These are phyloP conservation scores for Podaxis sp. DNA, from an alignment of 768 basidiomycete genomes.

Conservation along the genomic window DNA sequence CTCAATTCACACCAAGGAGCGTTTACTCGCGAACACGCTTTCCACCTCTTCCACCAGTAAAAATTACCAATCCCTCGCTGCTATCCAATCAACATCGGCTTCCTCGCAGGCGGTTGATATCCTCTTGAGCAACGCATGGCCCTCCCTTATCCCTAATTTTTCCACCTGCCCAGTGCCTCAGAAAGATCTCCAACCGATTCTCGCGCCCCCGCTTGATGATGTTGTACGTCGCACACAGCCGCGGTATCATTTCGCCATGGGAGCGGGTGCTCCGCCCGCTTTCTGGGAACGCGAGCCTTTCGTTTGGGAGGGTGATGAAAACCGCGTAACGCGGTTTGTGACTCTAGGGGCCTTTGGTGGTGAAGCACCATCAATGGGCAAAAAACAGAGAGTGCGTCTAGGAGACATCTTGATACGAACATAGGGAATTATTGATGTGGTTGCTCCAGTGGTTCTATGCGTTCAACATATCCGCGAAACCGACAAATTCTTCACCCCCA, in stretches of 20 bases:
- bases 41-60: conserved; percentile 47
- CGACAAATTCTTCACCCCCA: conserved; percentile 41
- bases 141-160: conserved; percentile 59
- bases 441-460: conserved; percentile 92
- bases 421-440: background rate
- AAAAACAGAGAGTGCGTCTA: conserved; percentile 80
- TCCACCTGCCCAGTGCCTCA: conserved; percentile 54
- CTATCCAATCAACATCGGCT: conserved; percentile 61
- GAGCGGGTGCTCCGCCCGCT: conserved; percentile 56
- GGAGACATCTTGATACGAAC: background rate
- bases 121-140: conserved; percentile 80
- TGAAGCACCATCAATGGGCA: conserved; percentile 46
- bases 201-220: conserved; percentile 64
- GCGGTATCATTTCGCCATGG: conserved; percentile 81
- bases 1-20: conserved; percentile 65
- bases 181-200: conserved; percentile 42
- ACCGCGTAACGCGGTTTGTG: conserved; percentile 76
- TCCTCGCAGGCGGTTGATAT: conserved; percentile 75
- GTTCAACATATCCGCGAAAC: conserved; percentile 73
- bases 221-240: conserved; percentile 68
- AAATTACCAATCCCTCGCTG: conserved; percentile 63
- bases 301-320: conserved; percentile 72
- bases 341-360: conserved; percentile 88
- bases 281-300: conserved; percentile 98
- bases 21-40: conserved; percentile 69